phyloP scores from a whole-genome alignment of 768 basidiomycete genomes.

The Auriscalpium microsporum region DNA sequence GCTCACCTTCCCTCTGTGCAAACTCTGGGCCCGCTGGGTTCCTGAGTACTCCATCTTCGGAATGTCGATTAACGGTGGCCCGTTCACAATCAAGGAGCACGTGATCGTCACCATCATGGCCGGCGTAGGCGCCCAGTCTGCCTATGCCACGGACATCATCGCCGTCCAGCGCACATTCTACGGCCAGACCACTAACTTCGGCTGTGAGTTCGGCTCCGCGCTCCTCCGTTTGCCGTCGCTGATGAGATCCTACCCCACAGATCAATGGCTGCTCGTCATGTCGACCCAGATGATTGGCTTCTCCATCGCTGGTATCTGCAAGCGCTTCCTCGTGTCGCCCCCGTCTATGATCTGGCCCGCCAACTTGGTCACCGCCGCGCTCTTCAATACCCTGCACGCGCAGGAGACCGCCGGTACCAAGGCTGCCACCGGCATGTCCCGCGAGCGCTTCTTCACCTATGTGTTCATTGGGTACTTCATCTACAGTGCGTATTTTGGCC shows the following conservation, averaged over 20 bases:
- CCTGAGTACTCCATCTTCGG: constrained; percentile 49
- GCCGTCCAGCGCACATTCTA: constrained; percentile 41
- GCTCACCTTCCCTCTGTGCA: constrained; percentile 57
- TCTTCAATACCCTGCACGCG: constrained; percentile 36
- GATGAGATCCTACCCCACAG: constrained; percentile 1
- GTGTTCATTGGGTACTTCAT: constrained; percentile 28
- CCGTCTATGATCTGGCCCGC: constrained; percentile 39
- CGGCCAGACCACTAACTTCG: constrained; percentile 28
- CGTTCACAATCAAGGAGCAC: constrained; percentile 70
- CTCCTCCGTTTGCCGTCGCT: neutral
- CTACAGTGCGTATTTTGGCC: constrained; percentile 46
- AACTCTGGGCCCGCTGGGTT: constrained; percentile 45
- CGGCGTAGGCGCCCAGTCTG: constrained; percentile 24
- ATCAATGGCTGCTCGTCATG: constrained; percentile 33
- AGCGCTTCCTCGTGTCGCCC: constrained; percentile 37
- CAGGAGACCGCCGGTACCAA: constrained; percentile 35
- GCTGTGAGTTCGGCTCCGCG: constrained; percentile 22
- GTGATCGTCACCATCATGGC: constrained; percentile 41
- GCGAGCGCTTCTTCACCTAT: constrained; percentile 44
- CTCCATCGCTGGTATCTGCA: constrained; percentile 34
- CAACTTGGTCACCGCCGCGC: constrained; percentile 33
- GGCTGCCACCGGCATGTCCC: constrained; percentile 37
- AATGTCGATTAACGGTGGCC: constrained; percentile 51
- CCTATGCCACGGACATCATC: constrained; percentile 37
- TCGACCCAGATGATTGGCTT: constrained; percentile 35